Evolutionary conservation across 768 basidiomycete species (phyloP).

Genomic region (Pisolithus sp.): DNA sequence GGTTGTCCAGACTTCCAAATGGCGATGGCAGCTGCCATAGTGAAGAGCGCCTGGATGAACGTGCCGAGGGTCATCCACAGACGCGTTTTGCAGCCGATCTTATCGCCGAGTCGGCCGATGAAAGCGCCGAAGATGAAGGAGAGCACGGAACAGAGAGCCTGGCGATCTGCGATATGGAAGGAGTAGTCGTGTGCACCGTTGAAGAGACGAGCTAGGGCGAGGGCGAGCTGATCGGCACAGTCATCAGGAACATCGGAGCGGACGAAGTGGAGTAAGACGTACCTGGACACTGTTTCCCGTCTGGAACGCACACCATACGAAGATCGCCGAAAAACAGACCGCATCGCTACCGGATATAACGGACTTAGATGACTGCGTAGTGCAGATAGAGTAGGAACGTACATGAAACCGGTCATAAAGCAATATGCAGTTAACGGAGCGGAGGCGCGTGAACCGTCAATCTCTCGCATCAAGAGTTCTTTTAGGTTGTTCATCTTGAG

Average conservation of each 20-base stretch:
- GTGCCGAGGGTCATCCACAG: slow-evolving; percentile 70
- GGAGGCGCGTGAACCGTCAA: slow-evolving; percentile 29
- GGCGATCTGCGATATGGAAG: slow-evolving; percentile 79
- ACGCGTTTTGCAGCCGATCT: slow-evolving; percentile 65
- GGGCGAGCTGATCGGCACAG: slow-evolving; percentile 46
- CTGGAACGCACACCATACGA: slow-evolving; percentile 79
- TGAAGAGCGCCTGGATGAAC: slow-evolving; percentile 67
- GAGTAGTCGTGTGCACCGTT: slow-evolving; percentile 41
- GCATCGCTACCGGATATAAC: slow-evolving; percentile 39
- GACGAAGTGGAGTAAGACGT: slow-evolving; percentile 8
- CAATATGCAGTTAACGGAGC: slow-evolving; percentile 54
- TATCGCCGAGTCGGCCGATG: slow-evolving; percentile 79
- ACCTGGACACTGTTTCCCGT: slow-evolving; percentile 69
- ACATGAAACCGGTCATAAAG: slow-evolving; percentile 74
- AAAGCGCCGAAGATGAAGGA: slow-evolving; percentile 75
- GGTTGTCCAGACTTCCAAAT: slow-evolving; percentile 65
- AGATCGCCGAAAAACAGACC: slow-evolving; percentile 67
- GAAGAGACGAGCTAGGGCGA: slow-evolving; percentile 82
- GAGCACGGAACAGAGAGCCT: slow-evolving; percentile 74
- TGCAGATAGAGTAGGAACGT: slow-evolving; percentile 16
- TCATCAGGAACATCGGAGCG: not conserved
- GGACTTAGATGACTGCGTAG: not conserved
- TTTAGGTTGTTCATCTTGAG: not conserved
- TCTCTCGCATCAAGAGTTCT: slow-evolving; percentile 2
- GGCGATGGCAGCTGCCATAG: slow-evolving; percentile 63